Percentiles rank a stretch among this genome's conserved stretches.
phyloP scores from a whole-genome alignment of 768 basidiomycete species.

The Lactarius deliciosus region DNA sequence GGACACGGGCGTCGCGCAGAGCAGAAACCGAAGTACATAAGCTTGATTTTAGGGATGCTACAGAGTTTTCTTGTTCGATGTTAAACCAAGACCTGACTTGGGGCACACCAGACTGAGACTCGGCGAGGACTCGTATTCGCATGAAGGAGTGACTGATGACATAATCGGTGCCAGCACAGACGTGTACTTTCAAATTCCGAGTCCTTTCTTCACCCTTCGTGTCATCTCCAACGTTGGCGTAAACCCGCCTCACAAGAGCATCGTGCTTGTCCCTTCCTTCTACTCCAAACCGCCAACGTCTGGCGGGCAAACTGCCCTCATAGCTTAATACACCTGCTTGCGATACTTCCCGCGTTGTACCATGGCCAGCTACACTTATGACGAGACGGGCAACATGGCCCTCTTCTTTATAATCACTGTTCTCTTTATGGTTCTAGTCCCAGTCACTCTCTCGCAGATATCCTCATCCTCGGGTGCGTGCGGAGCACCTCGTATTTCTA shows the following conservation, averaged over 20 bases:
- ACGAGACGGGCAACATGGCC: constrained; percentile 84
- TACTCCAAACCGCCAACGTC: background rate
- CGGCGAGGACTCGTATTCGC: constrained; percentile 27
- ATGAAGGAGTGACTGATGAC: constrained; percentile 21
- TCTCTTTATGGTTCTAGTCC: constrained; percentile 79
- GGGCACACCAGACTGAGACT: constrained; percentile 22
- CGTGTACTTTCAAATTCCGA: background rate
- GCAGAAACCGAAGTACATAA: constrained; percentile 22
- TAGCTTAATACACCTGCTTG: background rate
- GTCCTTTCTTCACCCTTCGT: background rate
- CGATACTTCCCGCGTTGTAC: constrained; percentile 25
- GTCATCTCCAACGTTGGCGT: background rate
- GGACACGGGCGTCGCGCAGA: constrained; percentile 22
- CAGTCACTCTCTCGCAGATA: constrained; percentile 55
- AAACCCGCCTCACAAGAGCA: background rate
- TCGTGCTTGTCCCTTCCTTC: constrained; percentile 1
- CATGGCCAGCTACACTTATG: constrained; percentile 84
- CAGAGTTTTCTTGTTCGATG: constrained; percentile 4
- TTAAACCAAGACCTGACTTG: constrained; percentile 29
- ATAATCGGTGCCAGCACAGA: constrained; percentile 23
- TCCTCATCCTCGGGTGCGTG: constrained; percentile 14
- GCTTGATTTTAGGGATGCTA: constrained; percentile 17
- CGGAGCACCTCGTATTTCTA: background rate
- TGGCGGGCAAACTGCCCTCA: constrained; percentile 8
- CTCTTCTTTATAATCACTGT: constrained; percentile 91